These are phyloP conservation scores for Candida tallmaniae DNA, from an alignment of 805 yeast genomes.

Conservation along the genomic window DNA sequence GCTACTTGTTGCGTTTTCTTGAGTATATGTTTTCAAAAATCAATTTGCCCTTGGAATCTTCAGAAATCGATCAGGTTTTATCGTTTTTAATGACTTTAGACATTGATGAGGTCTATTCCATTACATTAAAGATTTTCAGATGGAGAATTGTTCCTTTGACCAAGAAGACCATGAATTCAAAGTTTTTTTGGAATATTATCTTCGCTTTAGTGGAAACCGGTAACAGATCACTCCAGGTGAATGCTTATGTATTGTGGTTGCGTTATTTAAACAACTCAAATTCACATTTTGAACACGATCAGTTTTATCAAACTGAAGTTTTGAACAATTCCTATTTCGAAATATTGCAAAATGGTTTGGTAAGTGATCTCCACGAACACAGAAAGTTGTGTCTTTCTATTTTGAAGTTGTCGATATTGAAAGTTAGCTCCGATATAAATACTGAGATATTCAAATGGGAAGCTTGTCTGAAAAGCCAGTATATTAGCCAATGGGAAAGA, in stretches of 20 bases:
- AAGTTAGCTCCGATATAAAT: constrained; percentile 32
- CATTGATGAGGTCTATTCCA: constrained; percentile 32
- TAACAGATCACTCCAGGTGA: constrained; percentile 23
- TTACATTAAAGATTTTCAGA: constrained; percentile 40
- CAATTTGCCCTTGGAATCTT: constrained; percentile 1
- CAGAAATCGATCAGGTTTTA: constrained; percentile 5
- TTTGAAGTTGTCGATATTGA: constrained; percentile 54
- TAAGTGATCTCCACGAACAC: constrained; percentile 56
- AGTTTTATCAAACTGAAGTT: constrained; percentile 24
- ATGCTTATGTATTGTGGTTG: constrained; percentile 53
- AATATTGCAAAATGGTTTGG: constrained; percentile 51
- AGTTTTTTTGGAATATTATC: constrained; percentile 44
- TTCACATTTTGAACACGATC: constrained; percentile 7
- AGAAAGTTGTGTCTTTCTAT: constrained; percentile 67
- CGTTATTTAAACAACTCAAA: constrained; percentile 39
- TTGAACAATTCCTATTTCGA: constrained; percentile 48
- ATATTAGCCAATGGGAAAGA: constrained; percentile 61
- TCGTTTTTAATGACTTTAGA: constrained; percentile 27
- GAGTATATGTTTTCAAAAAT: constrained; percentile 31
- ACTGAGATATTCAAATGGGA: constrained; percentile 44
- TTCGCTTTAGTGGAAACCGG: constrained; percentile 28
- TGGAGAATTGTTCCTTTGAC: constrained; percentile 48
- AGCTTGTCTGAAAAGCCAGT: constrained; percentile 16
- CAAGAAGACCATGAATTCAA: constrained; percentile 10
- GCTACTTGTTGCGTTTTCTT: constrained; percentile 28